Evolutionary conservation across 208 protist species (phyloP), one percentile per base, ranked within the genome.

Genomic region (Acanthamoeba lugdunensis): DNA sequence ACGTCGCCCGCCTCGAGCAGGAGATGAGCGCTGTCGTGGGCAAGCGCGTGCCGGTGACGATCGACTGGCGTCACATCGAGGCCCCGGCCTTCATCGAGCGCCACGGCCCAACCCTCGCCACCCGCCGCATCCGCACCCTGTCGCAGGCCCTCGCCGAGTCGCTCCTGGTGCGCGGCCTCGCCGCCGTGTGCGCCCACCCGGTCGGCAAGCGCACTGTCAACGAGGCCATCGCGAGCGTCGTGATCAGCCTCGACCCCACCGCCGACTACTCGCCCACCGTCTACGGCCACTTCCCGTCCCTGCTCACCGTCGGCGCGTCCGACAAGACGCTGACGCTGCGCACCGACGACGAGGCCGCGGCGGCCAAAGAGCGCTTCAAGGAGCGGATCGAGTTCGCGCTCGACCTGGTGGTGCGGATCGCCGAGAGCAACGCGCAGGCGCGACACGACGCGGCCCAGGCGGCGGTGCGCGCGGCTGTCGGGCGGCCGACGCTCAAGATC

Each of bases 361-460:
- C 67, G 25, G 67, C 67, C 23, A 5, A 30, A 7, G 67, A 75
- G 67, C 67, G 67, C 25, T 75, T 75, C 67, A 75, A 75, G 67
- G 67, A 75, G 67, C 67, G 67, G 3, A 75, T 75, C 67, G 67
- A 75, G 67, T 75, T 75, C n/a, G 67, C 16, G 67, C 67, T 75
- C 16, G 67, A 75, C 33, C 67, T 75, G 23, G 67, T 75, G 11
- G 67, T 75, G 67, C 67, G 67, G 23, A 75, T n/a, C 25, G 67
- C 67, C 28, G 28, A 75, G n/a, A 75, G 67, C 67, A 75, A 75
- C 28, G 67, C 67, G 25, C 67, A 75, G 67, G 67, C 67, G 14
- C 16, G n/a, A 28, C n/a, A 75, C n/a, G 67, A 75, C 37, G 67
- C 16, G n/a, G 67, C 67, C n/a, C 67, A 75, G 67, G 28, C 28